Percentiles rank a stretch among this genome's conserved stretches.
Evolutionary conservation across 1,139 yeast species (phyloP).

Genomic region (Geotrichum histeridarum): DNA sequence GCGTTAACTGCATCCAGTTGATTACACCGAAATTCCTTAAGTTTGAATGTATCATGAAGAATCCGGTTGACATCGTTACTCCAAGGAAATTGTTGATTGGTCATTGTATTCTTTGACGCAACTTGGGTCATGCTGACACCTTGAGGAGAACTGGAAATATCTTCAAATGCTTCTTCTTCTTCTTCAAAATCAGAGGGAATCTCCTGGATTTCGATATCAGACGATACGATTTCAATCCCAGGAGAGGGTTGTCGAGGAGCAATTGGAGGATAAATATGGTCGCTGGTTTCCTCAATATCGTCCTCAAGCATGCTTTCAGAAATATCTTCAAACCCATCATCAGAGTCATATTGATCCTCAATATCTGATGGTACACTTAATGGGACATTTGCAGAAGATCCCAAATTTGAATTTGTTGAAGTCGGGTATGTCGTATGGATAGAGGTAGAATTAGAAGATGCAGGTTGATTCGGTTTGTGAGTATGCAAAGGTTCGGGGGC

Average conservation of each 20-base stretch:
- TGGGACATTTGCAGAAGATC: background rate
- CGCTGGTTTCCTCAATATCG: background rate
- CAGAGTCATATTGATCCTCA: slow-evolving; percentile 9
- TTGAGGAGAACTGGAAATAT: slow-evolving; percentile 17
- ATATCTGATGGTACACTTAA: background rate
- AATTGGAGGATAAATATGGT: background rate
- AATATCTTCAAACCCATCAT: slow-evolving; percentile 4
- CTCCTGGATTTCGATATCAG: slow-evolving; percentile 4
- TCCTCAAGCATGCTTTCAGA: background rate
- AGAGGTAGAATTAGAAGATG: background rate
- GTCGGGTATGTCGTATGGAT: background rate
- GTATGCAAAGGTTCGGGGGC: background rate
- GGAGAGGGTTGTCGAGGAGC: slow-evolving; percentile 1
- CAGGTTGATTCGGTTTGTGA: background rate
- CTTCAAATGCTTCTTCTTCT: background rate
- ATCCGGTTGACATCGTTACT: slow-evolving; percentile 58
- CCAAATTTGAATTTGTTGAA: background rate
- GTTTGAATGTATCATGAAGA: slow-evolving; percentile 57
- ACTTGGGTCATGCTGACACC: slow-evolving; percentile 12
- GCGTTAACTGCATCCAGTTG: slow-evolving; percentile 86
- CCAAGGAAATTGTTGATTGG: slow-evolving; percentile 45
- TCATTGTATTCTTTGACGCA: background rate
- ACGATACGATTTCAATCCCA: slow-evolving; percentile 11
- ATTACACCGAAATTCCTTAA: slow-evolving; percentile 68
- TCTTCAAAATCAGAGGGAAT: background rate